Evolutionary conservation across 2,329 filamentous ascomycete genomes (phyloP).

Genomic region (Paraconiothyrium brasiliense): DNA sequence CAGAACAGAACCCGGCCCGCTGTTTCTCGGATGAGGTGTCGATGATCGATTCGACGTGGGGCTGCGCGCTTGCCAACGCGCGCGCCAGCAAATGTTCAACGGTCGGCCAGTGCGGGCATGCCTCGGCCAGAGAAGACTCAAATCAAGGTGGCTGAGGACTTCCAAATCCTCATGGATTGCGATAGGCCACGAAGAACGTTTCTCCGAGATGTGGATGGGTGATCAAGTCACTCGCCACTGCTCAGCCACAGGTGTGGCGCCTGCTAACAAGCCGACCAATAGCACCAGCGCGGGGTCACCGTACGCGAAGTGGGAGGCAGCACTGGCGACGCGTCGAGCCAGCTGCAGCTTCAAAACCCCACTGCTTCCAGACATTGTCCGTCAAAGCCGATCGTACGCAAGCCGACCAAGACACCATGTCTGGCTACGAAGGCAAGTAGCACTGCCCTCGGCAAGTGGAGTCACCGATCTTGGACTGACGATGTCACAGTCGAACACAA

Average conservation of each 20-base stretch:
- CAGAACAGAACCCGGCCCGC: slow-evolving; percentile 5
- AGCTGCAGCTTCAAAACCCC: slow-evolving; percentile 13
- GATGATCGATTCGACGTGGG: slow-evolving; percentile 7
- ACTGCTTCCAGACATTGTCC: slow-evolving; percentile 14
- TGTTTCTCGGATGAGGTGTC: not conserved
- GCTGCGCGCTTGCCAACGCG: slow-evolving; percentile 5
- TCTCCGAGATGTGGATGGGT: not conserved
- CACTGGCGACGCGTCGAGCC: slow-evolving; percentile 18
- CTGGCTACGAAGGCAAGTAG: slow-evolving; percentile 57
- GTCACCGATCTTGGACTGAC: slow-evolving; percentile 20
- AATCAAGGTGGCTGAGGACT: not conserved
- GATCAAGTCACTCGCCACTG: not conserved
- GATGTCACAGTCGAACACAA: slow-evolving; percentile 58
- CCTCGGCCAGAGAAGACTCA: not conserved
- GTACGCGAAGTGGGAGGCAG: slow-evolving; percentile 11
- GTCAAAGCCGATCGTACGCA: slow-evolving; percentile 6
- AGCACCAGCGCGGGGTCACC: slow-evolving; percentile 7
- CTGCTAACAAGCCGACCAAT: not conserved
- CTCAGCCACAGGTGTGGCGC: slow-evolving; percentile 8
- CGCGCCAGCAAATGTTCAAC: slow-evolving; percentile 1
- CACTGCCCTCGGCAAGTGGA: slow-evolving; percentile 17
- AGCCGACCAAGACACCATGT: slow-evolving; percentile 45
- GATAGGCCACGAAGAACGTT: not conserved
- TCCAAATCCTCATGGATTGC: not conserved
- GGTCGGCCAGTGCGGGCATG: not conserved